Conservation (phyloP, 257 asterid species). For the Parsonsia alboflavescens region DNA sequence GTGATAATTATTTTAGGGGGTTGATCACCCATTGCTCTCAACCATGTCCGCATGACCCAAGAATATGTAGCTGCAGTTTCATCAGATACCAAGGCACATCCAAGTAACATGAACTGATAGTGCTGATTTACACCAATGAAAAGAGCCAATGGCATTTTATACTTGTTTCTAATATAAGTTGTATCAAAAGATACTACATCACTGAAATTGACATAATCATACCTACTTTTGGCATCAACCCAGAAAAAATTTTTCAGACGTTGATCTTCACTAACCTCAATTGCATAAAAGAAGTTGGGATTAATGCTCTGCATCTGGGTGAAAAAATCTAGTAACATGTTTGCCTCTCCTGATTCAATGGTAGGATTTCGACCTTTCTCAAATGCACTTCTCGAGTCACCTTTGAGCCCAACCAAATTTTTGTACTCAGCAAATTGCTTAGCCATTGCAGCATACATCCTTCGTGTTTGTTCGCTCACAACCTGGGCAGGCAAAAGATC, state of each 20-base stretch:
- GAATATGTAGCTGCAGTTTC: constrained; percentile 62
- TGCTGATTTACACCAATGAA: constrained; percentile 94
- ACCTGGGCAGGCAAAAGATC: constrained; percentile 93
- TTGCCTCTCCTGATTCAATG: constrained; percentile 57
- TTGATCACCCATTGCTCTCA: constrained; percentile 82
- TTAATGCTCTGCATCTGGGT: constrained; percentile 70
- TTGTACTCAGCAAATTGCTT: constrained; percentile 90
- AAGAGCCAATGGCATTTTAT: constrained; percentile 77
- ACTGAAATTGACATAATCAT: constrained; percentile 58
- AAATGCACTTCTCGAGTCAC: constrained; percentile 57
- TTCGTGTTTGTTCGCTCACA: constrained; percentile 85
- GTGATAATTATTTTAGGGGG: constrained; percentile 78
- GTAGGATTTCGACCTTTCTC: constrained; percentile 67
- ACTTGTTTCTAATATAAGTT: constrained; percentile 70
- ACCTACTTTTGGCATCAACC: constrained; percentile 93
- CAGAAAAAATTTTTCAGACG: constrained; percentile 68
- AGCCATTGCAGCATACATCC: constrained; percentile 96
- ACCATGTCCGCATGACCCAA: constrained; percentile 88
- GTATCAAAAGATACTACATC: constrained; percentile 93
- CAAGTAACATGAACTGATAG: constrained; percentile 85
- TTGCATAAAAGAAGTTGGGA: constrained; percentile 77
- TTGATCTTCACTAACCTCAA: constrained; percentile 77
- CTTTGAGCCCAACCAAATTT: constrained; percentile 70
- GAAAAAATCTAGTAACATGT: constrained; percentile 57
- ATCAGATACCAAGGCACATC: constrained; percentile 89